Evolutionary conservation across 768 basidiomycete genomes (phyloP), one percentile per base, ranked within the genome.

Genomic region (Kwoniella europaea): DNA sequence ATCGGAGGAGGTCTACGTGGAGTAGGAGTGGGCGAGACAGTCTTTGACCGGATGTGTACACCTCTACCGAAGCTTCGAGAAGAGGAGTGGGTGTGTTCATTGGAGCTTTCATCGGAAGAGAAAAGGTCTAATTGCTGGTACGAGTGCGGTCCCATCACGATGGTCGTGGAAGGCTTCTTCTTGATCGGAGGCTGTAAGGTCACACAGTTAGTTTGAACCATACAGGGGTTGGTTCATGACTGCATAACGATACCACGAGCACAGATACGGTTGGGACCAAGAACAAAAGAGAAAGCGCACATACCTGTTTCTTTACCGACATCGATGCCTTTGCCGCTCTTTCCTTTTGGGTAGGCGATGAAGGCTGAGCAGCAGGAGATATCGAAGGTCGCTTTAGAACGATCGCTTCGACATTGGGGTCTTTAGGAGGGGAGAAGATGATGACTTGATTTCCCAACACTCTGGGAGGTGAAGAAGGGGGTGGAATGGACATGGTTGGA

Each of bases 81-180:
- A 5, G 54, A 18, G 15, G 54, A 20, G 54, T 55, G 54, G 20
- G 20, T 55, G 20, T 22, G 54, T 13, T 55, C 41, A n/a, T 61
- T 44, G 10, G 59, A 61, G n/a, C 59, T 61, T 5, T 24, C 54
- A n/a, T 42, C 59, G 18, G 59, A 61, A 18, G 59, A 61, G 41
- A 61, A 61, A 13, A 58, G 24, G 12, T 61, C 59, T n/a, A 61
- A 61, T 7, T n/a, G 20, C 20, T 61, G 41, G 20, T 61, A 61
- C 16, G 59, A 15, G 41, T 61, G 18, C 9, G 20, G 16, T 15
- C 59, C 59, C 9, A 27, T 42, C 59, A 27, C 41, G 35, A 61
- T 61, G 35, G 43, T 61, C 18, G 2, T 27, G 16, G 59, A 43
- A 20, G 59, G 41, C 18, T n/a, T 43, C 42, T 41, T 61, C 27